Base-by-base conservation (phyloP, 306 rosid species). In the Clitoria ternatea region DNA sequence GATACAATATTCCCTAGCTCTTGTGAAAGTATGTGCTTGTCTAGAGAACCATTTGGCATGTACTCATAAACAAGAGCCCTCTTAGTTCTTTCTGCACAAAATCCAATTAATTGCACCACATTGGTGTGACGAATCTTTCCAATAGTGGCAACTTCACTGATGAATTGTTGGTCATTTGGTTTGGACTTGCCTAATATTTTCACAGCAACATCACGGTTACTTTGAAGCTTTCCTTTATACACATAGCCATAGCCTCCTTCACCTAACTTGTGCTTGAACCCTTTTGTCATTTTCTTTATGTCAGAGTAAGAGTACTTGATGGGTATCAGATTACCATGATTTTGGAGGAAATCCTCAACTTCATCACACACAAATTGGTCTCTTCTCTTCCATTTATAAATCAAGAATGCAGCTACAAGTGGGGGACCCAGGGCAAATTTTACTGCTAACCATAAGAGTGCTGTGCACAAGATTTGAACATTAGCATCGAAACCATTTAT, bases 381-480 rank as follows among this genome's bases (percentile, higher is more conserved):
- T 2, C 39, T 36, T 40, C 13, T 47, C 35, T 64, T 23, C 71
- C 74, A 72, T 48, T 79, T 56, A 56, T 29, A 39, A 26, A 66
- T 37, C 1, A 73, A 22, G 8, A 73, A 0, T 0, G 19, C 52
- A 33, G 14, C 18, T 2, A 45, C 27, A 33, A 47, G 9, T 5
- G 70, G 77, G 7, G 12, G 23, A 0, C 77, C 77, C 17, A 72
- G n/a, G 14, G 11, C 52, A 61, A 14, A 61, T 47, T 47, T 72
- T 33, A 0, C 8, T 23, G 35, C 37, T 7, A 24, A 23, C 22
- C 37, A 42, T 11, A 2, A 6, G 14, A 62, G 7, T 7, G 26
- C 53, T 63, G 70, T 42, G 54, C 15, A 63, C 37, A 63, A 63
- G 32, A 40, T 7, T 24, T 23, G 32, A 24, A n/a, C 53, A 26